phyloP scores from a whole-genome alignment of 352 stramenopile species.

The Phytopythium boreale region DNA sequence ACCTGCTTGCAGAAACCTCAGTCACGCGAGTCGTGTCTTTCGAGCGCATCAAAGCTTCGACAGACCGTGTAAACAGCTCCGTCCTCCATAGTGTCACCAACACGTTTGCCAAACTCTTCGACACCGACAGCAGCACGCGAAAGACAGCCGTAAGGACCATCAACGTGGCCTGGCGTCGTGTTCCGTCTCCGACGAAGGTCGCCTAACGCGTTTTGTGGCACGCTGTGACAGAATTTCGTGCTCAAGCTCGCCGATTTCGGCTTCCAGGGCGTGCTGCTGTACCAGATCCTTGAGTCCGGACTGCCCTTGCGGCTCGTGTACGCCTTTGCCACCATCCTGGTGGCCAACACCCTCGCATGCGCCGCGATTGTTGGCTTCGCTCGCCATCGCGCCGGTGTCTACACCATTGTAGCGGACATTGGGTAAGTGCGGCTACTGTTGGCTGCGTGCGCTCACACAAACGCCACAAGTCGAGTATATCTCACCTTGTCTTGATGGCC shows the following conservation, averaged over 20 bases:
- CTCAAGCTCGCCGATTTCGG: slow-evolving; percentile 19
- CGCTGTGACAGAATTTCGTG: slow-evolving; percentile 7
- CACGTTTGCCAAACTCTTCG: too few relatives aligned
- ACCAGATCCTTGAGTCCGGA: slow-evolving; percentile 22
- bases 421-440: too few relatives aligned
- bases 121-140: too few relatives aligned
- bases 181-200: neutral
- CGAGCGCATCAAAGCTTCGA: too few relatives aligned
- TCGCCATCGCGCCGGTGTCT: neutral
- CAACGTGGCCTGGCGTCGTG: too few relatives aligned
- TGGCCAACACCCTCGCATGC: neutral
- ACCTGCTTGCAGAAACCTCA: neutral
- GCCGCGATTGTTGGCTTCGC: neutral
- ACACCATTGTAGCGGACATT: neutral
- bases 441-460: too few relatives aligned
- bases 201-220: neutral
- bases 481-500: too few relatives aligned
- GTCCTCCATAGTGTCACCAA: too few relatives aligned
- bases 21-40: neutral
- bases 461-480: too few relatives aligned
- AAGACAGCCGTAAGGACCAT: too few relatives aligned
- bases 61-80: too few relatives aligned
- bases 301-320: slow-evolving; percentile 8
- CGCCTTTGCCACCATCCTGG: neutral
- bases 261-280: slow-evolving; percentile 17